Evolutionary conservation across 139 green algal species (phyloP), one percentile per base, ranked within the genome.

Genomic region (Micromonas commoda): DNA sequence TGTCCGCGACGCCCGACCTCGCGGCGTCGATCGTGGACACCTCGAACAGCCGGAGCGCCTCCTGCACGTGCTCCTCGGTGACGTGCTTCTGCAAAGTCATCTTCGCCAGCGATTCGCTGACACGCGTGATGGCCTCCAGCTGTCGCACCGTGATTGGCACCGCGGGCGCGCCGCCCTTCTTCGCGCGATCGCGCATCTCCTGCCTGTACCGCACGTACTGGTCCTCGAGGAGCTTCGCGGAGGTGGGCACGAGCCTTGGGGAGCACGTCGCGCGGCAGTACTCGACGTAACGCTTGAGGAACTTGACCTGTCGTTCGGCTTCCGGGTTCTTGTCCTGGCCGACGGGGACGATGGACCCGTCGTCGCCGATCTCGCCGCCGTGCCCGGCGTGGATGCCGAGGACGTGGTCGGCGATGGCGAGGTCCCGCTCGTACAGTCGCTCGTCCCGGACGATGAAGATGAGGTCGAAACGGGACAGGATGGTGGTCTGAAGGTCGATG

Each of bases 361-460:
- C 33, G 52, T 69, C 28, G 26, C 71, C 52, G 28, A n/a, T n/a
- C n/a, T 38, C 39, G 13, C 70, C 39, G 1, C 64, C 3, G 1
- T 52, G 19, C 23, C 28, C 34, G 19, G 72, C 34, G 77, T 88
- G 84, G 28, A 88, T 73, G 28, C 67, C 68, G 39, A 88, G 29
- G 57, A 90, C 84, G 73, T 86, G 85, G 37, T 38, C 29, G 2
- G 90, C 90, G 67, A 97, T 97, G 73, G 67, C 23, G 57, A 84
- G 80, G 82, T 97, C 93, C 4, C 83, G 77, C 23, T 87, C 87
- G 69, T 84, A 81, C 26, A 81, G 83, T 16, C 91, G 84, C 68
- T 91, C 87, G 81, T 98, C 95, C 83, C 95, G 94, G 54, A 99
- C 95, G 72, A 99, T 97, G 90, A 99, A 99, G 85, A 99, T 98